Percentiles rank a stretch among this genome's conserved stretches.
Conservation (phyloP, 2,329 filamentous ascomycete genomes). For the Claviceps arundinis region DNA sequence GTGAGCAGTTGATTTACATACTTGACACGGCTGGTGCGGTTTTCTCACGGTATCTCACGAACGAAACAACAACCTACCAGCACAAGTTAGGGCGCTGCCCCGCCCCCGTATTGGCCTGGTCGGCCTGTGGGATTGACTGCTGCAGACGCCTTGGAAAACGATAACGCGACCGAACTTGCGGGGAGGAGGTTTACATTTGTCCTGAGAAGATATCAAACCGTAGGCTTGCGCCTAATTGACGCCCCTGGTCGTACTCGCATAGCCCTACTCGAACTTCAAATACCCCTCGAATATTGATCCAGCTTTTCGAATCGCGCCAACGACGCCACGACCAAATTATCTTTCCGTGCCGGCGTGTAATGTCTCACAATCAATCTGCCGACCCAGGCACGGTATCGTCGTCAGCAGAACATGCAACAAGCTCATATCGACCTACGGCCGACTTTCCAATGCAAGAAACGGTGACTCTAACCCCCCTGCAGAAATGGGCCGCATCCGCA, state of each 20-base stretch:
- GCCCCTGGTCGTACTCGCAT: background rate
- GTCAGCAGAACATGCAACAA: constrained; percentile 23
- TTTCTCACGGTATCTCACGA: no score
- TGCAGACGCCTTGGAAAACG: background rate
- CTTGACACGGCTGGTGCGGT: background rate
- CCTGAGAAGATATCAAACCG: background rate
- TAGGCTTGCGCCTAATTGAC: background rate
- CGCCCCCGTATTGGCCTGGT: constrained; percentile 4
- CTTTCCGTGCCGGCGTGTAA: constrained; percentile 18
- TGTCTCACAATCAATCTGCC: constrained; percentile 38
- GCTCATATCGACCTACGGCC: constrained; percentile 20
- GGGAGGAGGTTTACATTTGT: constrained; percentile 2
- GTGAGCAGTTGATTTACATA: no score
- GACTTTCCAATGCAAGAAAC: constrained; percentile 20
- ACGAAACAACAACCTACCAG: background rate
- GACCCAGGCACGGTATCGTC: constrained; percentile 17
- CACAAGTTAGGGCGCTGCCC: background rate
- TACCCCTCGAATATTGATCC: background rate
- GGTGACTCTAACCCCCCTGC: constrained; percentile 28
- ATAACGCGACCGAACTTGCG: constrained; percentile 1
- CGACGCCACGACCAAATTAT: background rate
- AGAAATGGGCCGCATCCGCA: constrained; percentile 42
- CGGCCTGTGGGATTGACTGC: constrained; percentile 1
- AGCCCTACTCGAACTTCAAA: background rate
- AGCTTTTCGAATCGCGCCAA: background rate